A percentile compares a stretch with the other conserved stretches of the same genome.
These are phyloP conservation scores for Trichoderma aggressivum DNA, from an alignment of 2,329 filamentous ascomycete genomes.

Conservation along the genomic window DNA sequence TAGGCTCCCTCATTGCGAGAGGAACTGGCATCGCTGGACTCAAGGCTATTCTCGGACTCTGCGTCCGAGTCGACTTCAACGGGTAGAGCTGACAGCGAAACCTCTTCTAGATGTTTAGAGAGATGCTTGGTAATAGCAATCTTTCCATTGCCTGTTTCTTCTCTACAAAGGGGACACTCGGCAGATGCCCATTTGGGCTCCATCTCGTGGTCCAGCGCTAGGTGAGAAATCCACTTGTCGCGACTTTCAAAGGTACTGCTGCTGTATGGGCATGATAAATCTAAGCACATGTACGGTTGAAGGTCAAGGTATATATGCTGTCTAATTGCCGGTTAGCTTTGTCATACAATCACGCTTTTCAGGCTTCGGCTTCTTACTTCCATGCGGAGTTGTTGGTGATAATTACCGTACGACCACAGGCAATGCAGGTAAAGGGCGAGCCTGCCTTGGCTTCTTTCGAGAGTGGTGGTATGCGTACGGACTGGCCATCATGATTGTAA, in stretches of 20 bases:
- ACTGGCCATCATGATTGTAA: not conserved
- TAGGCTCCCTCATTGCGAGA: not conserved
- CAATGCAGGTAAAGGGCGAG: not conserved
- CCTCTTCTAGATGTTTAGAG: not conserved
- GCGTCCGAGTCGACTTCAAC: not conserved
- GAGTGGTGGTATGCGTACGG: not conserved
- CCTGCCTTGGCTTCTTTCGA: not conserved
- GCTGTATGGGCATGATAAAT: not conserved
- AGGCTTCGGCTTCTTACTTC: not conserved
- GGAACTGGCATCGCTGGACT: not conserved
- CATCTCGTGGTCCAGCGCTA: not conserved
- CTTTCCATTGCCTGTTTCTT: not conserved
- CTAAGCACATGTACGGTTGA: not conserved
- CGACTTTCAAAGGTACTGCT: not conserved
- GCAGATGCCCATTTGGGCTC: not conserved
- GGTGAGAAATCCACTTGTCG: not conserved
- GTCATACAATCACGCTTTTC: no score
- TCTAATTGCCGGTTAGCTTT: not conserved
- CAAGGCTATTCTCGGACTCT: not conserved
- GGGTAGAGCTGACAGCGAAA: not conserved
- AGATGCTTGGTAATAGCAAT: not conserved
- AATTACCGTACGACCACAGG: not conserved
- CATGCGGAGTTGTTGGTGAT: not conserved
- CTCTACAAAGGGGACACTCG: not conserved
- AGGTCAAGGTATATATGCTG: not conserved